Conservation (phyloP, 345 rosid genomes). For the Citropsis articulata region DNA sequence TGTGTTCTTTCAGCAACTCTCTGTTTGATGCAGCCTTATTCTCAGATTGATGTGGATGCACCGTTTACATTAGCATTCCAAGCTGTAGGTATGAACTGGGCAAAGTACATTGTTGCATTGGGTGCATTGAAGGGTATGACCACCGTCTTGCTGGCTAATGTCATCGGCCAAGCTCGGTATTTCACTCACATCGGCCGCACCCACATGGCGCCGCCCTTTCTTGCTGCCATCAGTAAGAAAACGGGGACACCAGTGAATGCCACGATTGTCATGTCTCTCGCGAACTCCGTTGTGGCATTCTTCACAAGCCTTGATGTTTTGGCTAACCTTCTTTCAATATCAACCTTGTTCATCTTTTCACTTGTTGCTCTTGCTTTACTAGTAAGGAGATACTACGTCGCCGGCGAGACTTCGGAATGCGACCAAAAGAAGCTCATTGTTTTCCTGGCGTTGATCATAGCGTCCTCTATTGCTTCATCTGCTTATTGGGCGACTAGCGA, state of each 20-base stretch:
- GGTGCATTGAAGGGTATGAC: slow-evolving; percentile 79
- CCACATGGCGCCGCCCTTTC: slow-evolving; percentile 63
- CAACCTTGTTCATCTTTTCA: slow-evolving; percentile 55
- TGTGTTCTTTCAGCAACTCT: slow-evolving; percentile 46
- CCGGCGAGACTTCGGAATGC: slow-evolving; percentile 34
- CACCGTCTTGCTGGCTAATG: slow-evolving; percentile 46
- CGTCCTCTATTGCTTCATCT: slow-evolving; percentile 40
- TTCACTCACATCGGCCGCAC: slow-evolving; percentile 65
- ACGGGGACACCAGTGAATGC: slow-evolving; percentile 64
- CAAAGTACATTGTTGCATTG: slow-evolving; percentile 54
- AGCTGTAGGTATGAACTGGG: slow-evolving; percentile 54
- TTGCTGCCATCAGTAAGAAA: slow-evolving; percentile 42
- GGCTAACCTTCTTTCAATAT: slow-evolving; percentile 54
- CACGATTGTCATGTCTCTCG: slow-evolving; percentile 41
- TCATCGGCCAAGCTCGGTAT: slow-evolving; percentile 61
- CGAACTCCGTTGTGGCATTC: slow-evolving; percentile 49
- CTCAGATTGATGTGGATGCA: slow-evolving; percentile 47
- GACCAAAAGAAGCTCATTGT: slow-evolving; percentile 35
- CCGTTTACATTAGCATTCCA: slow-evolving; percentile 61
- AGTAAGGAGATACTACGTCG: slow-evolving; percentile 56
- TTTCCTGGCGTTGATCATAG: slow-evolving; percentile 34
- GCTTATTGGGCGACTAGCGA: slow-evolving; percentile 37
- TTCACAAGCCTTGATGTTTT: slow-evolving; percentile 53
- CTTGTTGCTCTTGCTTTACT: slow-evolving; percentile 53
- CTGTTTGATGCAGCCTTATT: slow-evolving; percentile 51